Base-by-base conservation (phyloP, 169 alveolate genomes). In the Perkinsus olseni region DNA sequence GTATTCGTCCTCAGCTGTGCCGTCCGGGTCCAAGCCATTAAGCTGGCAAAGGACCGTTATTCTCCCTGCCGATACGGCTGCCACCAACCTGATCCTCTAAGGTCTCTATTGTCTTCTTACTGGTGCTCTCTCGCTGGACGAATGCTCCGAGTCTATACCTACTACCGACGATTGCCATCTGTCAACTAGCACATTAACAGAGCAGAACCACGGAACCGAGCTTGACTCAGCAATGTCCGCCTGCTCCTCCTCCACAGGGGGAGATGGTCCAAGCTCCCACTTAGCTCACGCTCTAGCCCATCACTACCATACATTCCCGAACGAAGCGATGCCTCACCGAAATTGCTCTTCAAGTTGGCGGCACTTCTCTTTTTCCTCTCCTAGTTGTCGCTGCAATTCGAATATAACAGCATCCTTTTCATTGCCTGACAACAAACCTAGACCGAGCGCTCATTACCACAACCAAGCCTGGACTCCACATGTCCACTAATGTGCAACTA, bases 1-100 rank as follows among this genome's bases (percentile, higher is more conserved):
- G 39, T 39, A 91, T 1, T 91, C 74, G 17, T 91, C 93, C 39
- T 91, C 93, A 91, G 48, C 93, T 10, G 93, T 40, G 38, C 74
- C 39, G 36, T 40, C 93, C 93, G 48, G 93, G 37, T 28, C 62
- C 62, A 45, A 17, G 24, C 62, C 82, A 28, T 24, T 13, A 4
- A 62, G 17, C 82, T 62, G 82, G 1, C 37, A 62, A 3, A 13
- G 28, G 1, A 8, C 28, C 37, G 1, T 24, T 8, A 13, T 0
- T 6, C 82, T 24, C 34, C 82, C 34, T 24, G 1, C 82, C 34
- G 8, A 13, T 24, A 13, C 34, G 31, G 28, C 17, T 11, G 11
- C 82, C 34, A 28, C 34, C 17, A 8, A 91, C 74, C 39, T 91
- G 82, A 38, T 37, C 38, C 74, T 91, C 93, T 28, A 91, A n/a